phyloP scores from a whole-genome alignment of 345 rosid species.

The Durio zibethinus region DNA sequence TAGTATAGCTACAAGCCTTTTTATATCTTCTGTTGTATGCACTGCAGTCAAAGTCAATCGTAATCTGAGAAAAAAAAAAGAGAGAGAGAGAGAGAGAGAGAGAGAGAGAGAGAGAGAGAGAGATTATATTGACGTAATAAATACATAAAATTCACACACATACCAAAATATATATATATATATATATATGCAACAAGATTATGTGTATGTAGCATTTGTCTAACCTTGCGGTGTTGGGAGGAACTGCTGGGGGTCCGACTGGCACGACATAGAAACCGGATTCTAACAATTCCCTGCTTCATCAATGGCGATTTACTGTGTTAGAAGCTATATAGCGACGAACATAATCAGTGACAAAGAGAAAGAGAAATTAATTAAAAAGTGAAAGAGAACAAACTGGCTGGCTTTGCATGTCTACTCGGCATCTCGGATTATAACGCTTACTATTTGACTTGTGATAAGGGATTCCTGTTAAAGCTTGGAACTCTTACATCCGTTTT shows the following conservation, averaged over 20 bases:
- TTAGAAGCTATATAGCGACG: background rate
- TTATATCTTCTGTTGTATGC: background rate
- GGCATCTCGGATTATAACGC: background rate
- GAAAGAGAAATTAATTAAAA: too few species aligned
- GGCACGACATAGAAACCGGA: background rate
- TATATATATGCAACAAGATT: too few species aligned
- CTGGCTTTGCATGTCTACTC: background rate
- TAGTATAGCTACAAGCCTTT: background rate
- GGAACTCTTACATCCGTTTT: slow-evolving; percentile 4
- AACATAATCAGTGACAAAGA: background rate
- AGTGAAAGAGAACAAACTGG: background rate
- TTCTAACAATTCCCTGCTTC: background rate
- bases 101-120: too few species aligned
- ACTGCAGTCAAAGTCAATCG: background rate
- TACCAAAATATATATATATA: too few species aligned
- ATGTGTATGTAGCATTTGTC: too few species aligned
- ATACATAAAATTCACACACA: background rate
- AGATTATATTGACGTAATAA: too few species aligned
- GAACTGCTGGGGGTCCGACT: background rate
- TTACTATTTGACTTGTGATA: background rate
- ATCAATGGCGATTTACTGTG: background rate
- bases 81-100: too few species aligned
- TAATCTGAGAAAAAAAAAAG: background rate
- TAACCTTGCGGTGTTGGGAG: background rate
- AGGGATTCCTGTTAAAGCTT: background rate